Evolutionary conservation across 306 rosid genomes (phyloP).

Genomic region (Sindora glabra): DNA sequence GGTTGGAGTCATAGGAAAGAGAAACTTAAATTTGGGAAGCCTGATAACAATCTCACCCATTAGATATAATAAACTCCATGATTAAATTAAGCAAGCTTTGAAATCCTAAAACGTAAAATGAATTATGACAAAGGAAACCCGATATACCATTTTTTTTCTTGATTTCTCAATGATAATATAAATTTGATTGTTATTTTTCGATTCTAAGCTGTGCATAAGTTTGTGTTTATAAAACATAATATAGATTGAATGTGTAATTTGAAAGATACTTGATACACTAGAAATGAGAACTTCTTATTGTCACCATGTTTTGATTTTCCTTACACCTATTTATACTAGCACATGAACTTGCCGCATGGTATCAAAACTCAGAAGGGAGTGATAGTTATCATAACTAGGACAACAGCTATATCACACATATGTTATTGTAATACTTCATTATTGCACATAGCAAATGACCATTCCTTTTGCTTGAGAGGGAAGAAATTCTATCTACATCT

Average conservation of each 20-base stretch:
- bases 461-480: neutral
- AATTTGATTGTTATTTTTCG: neutral
- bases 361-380: neutral
- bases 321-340: too few species aligned
- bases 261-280: too few species aligned
- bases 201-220: neutral
- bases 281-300: too few species aligned
- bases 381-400: neutral
- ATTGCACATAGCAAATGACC: neutral
- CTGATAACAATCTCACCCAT: constrained; percentile 38
- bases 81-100: neutral
- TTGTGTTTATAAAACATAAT: too few species aligned
- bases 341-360: too few species aligned
- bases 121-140: neutral
- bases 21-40: constrained; percentile 89
- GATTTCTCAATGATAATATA: neutral
- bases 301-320: too few species aligned
- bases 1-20: constrained; percentile 99
- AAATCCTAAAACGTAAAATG: neutral
- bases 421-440: neutral
- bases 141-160: neutral
- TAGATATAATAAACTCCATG: constrained; percentile 1
- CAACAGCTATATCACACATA: neutral
- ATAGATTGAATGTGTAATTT: too few species aligned
- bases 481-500: neutral